Evolutionary conservation across 345 rosid genomes (phyloP), one percentile per base, ranked within the genome.

Genomic region (Angophora floribunda): DNA sequence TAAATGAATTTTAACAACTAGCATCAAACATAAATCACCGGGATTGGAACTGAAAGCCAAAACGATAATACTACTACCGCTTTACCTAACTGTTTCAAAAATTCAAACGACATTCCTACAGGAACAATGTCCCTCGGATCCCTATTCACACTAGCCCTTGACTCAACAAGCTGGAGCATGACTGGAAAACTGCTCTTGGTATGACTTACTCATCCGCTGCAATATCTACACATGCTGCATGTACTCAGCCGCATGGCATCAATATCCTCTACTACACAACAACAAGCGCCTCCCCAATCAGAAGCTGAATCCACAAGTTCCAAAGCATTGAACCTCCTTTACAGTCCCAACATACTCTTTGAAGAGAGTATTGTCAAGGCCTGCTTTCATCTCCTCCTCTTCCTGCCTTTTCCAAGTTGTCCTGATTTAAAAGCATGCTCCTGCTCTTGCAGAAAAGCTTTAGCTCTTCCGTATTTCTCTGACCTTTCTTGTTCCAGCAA

Each of bases 361-460:
- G 49, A 57, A 9, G 28, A 57, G 28, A 75, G 45, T 36, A 19
- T 75, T 17, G 26, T 19, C 82, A 75, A 75, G 14, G 36, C 82
- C 49, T 2, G 2, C 26, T 91, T 88, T 86, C 92, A 91, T 88
- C 93, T 89, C 89, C 94, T 93, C 90, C 95, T 92, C 93, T 93
- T 94, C 87, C 92, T 88, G 89, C 99, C 97, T 91, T 95, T 94
- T 44, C 99, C 98, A 61, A 97, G 91, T 86, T 95, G 99, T 70
- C 98, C 99, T 65, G 99, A 96, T 91, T 95, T 98, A 90, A 90
- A 93, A 85, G 96, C 99, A 91, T 94, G 94, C 88, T 96, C 97
- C 90, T 98, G 98, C 67, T 98, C 99, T 93, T 98, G 99, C 85
- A 98, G 97, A 90, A 96, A 97, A 86, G 99, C 98, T 79, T 88